Evolutionary conservation across 345 rosid genomes (phyloP).

Genomic region (Populus pruinosa): DNA sequence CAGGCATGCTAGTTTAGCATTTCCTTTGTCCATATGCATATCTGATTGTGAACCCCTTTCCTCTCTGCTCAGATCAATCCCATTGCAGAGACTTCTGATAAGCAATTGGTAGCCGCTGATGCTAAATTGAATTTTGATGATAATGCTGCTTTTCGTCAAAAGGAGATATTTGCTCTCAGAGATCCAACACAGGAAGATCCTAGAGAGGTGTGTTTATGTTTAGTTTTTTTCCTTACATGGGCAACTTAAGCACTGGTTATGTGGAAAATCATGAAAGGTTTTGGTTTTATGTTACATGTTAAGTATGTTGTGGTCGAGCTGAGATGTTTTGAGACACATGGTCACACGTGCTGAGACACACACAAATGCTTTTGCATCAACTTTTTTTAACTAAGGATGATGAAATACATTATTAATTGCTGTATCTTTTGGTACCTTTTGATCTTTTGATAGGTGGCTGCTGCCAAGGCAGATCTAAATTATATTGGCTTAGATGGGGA

Average conservation of each 20-base stretch:
- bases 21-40: neutral
- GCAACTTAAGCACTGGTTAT: neutral
- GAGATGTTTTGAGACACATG: neutral
- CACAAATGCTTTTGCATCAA: neutral
- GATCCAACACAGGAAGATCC: conserved; percentile 99
- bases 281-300: neutral
- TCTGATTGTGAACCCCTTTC: conserved; percentile 6
- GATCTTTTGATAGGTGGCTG: conserved; percentile 62
- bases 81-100: conserved; percentile 85
- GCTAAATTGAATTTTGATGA: conserved; percentile 99
- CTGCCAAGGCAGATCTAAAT: conserved; percentile 94
- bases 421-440: conserved; percentile 2
- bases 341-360: neutral
- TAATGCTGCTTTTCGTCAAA: conserved; percentile 92
- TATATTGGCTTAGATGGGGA: conserved; percentile 98
- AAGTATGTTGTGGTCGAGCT: neutral
- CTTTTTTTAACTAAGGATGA: neutral
- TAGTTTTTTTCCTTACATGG: neutral
- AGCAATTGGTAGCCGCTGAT: conserved; percentile 94
- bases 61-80: conserved; percentile 76
- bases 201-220: conserved; percentile 59
- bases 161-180: conserved; percentile 70
- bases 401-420: neutral
- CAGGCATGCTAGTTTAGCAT: neutral
- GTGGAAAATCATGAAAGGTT: neutral